Evolutionary conservation across 352 stramenopile species (phyloP), one percentile per base, ranked within the genome.

Genomic region (Pythium utonaiense): DNA sequence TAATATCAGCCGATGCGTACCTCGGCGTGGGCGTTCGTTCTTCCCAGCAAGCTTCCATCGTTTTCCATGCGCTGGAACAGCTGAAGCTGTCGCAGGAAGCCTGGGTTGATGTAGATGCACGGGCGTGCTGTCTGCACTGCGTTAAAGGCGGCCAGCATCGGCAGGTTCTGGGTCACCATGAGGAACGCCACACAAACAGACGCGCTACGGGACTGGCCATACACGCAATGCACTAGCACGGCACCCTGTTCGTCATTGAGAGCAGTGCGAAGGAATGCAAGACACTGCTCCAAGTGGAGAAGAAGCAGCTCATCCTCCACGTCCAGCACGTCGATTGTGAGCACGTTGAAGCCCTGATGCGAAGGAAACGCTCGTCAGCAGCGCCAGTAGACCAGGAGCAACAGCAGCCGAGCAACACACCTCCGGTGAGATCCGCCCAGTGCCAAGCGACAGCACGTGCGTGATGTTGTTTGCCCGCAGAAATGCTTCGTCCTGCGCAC

Each of bases 31-130:
- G 78, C 80, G 44, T 58, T 53, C 17, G 80, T 80, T n/a, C 27
- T 40, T 0, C 78, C 78, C 38, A 74, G 67, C 16, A 81, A 48
- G 3, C 75, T 59, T 1, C 71, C 53, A 33, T 86, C 42, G 9
- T 60, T 74, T 25, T 48, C 57, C 85, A 94, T 93, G 9, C 70
- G 69, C 44, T 83, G 53, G 52, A 90, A 93, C 3, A 92, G 62
- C 34, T 85, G 75, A 21, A 94, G 57, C 51, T 94, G 85, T 8
- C 67, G 56, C 14, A 94, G 62, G 36, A 94, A 94, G 0, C 85
- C 81, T 25, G 73, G 40, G 45, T 94, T 94, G 51, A 94, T 91
- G 53, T 80, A 78, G 50, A 93, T 91, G 48, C 85, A 94, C 17
- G 78, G 77, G 10, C 85, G 67, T 53, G 80, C 80, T 40, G 53